Base-by-base conservation (phyloP, 495 filamentous ascomycete genomes). In the Neohortaea acidophila region DNA sequence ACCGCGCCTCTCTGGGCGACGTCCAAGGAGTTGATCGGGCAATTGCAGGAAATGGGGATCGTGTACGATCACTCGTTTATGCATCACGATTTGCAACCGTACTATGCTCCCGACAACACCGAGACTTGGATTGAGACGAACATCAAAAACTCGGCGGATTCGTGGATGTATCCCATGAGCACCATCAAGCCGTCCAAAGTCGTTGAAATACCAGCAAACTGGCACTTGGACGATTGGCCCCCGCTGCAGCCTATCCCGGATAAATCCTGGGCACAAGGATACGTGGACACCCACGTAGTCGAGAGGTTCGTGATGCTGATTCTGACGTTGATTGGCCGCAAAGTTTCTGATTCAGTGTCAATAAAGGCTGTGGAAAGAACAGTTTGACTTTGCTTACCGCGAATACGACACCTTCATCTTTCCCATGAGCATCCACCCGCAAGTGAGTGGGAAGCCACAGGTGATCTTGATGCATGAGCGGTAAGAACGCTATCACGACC, bases 371-470 rank as follows among this genome's bases (percentile, higher is more conserved):
- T 52, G 51, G 53, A 37, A 62, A 55, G 73, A 77, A 37, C 75
- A 79, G 43, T 79, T 79, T 39, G 74, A 79, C 48, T 79, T 76
- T 51, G 75, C 77, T 45, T 79, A 79, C 46, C 56, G 70, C 4
- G 72, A 80, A 51, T 79, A 79, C 49, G 76, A 79, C 35, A 71
- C 71, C 23, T 79, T 79, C 41, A 62, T 77, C 41, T 81, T 79
- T 45, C 75, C 76, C 0, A 77, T 80, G 58, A 76, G 70, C 3
- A 73, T 79, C 19, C 77, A 81, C 54, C 77, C 77, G 0, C 72
- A 81, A 53, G 73, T 81, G 8, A 69, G 63, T 38, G 76, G 75
- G 17, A 64, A 74, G 24, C 73, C 74, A 3, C 74, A 80, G 53
- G 76, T 77, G 12, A 53, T 80, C 31, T 59, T 75, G 33, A 77